A percentile compares a stretch with the other conserved stretches of the same genome.
Evolutionary conservation across 2,329 filamentous ascomycete species (phyloP).

Genomic region (Penicillium digitatum): DNA sequence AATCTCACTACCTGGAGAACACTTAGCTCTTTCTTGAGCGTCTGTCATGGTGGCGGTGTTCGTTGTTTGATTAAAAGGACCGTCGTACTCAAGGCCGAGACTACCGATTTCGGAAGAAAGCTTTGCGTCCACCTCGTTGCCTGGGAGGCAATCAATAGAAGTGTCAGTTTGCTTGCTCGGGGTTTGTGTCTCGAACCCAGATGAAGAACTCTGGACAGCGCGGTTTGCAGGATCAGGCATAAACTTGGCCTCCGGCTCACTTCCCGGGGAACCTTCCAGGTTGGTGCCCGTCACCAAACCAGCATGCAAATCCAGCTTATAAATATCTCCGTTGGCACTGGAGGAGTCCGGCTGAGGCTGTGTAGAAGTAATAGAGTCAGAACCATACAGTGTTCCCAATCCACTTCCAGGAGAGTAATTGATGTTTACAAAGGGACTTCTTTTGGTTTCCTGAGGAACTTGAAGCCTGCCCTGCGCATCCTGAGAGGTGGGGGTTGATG

Average conservation of each 20-base stretch:
- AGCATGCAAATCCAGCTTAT: constrained; percentile 1
- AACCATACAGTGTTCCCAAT: constrained; percentile 6
- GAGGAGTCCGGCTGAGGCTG: constrained; percentile 1
- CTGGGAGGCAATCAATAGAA: constrained; percentile 11
- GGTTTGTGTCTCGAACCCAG: neutral
- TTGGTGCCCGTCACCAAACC: neutral
- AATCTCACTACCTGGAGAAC: constrained; percentile 9
- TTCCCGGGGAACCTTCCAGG: constrained; percentile 13
- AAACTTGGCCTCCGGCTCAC: constrained; percentile 17
- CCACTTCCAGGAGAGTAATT: constrained; percentile 12
- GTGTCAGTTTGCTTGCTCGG: neutral
- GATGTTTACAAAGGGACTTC: constrained; percentile 10
- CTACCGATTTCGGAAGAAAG: neutral
- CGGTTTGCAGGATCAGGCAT: constrained; percentile 1
- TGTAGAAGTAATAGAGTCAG: constrained; percentile 2
- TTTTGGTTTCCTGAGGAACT: neutral
- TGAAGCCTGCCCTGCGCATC: neutral
- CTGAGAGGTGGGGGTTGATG: neutral
- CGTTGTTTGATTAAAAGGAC: neutral
- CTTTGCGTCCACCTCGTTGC: constrained; percentile 10
- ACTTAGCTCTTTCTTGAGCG: neutral
- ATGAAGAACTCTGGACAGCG: neutral
- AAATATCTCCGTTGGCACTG: neutral
- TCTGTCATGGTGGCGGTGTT: neutral
- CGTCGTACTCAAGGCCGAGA: neutral